Conservation (phyloP, 2,329 filamentous ascomycete species). For the Colletotrichum cordylinicola region DNA sequence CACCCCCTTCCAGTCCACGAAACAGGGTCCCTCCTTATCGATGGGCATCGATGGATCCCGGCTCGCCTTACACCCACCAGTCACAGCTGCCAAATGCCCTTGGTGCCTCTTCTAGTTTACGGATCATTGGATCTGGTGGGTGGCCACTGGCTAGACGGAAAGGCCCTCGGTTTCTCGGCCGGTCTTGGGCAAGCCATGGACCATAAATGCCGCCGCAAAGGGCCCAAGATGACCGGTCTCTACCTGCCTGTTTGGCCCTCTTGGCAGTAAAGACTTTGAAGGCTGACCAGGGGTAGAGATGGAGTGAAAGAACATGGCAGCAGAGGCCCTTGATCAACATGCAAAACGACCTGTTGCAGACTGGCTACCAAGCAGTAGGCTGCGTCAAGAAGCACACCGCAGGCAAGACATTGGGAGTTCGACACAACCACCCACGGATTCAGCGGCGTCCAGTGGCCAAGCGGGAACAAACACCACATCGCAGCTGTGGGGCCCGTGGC, state of each 20-base stretch:
- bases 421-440: background rate
- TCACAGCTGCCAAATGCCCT: background rate
- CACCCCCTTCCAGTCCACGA: background rate
- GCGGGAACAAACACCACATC: background rate
- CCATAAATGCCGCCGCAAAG: background rate
- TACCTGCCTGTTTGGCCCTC: background rate
- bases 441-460: background rate
- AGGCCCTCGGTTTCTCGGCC: background rate
- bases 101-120: background rate
- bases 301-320: background rate
- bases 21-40: slow-evolving; percentile 19
- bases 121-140: background rate
- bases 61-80: slow-evolving; percentile 7
- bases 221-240: background rate
- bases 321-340: background rate
- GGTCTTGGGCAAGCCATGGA: background rate
- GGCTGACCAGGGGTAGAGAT: background rate
- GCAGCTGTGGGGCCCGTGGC: slow-evolving; percentile 9
- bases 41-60: slow-evolving; percentile 6
- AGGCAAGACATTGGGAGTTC: background rate
- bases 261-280: background rate
- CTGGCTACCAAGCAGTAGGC: background rate
- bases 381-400: background rate
- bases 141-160: background rate
- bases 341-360: background rate